Evolutionary conservation across 169 alveolate species (phyloP).

Genomic region (Amoebophrya sp.): DNA sequence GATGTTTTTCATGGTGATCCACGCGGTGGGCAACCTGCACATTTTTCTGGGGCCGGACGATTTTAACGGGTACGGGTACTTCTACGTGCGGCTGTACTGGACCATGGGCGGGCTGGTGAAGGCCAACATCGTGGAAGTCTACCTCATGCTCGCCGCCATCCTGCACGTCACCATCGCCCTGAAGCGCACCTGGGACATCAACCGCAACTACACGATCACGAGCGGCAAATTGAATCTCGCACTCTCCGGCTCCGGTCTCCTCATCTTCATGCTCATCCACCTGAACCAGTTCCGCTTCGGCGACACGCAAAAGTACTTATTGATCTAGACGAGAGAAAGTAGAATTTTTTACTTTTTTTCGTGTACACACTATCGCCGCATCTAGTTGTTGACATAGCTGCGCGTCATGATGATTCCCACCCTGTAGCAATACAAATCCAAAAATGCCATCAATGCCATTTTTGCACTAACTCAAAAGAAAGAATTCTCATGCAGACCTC

Average conservation of each 20-base stretch:
- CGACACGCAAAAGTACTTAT: background rate
- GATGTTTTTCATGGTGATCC: conserved; percentile 50
- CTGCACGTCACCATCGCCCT: conserved; percentile 43
- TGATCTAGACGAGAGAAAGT: no score
- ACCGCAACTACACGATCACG: background rate
- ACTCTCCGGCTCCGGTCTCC: conserved; percentile 36
- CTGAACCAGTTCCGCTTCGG: conserved; percentile 45
- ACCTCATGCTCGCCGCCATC: conserved; percentile 33
- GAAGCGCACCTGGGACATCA: conserved; percentile 44
- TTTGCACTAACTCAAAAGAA: no score
- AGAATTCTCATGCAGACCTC: no score
- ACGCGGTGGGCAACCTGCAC: conserved; percentile 51
- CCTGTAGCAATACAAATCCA: no score
- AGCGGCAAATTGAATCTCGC: conserved; percentile 32
- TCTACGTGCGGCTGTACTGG: conserved; percentile 45
- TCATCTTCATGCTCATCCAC: conserved; percentile 42
- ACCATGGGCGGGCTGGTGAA: background rate
- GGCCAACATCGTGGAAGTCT: conserved; percentile 30
- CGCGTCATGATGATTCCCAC: no score
- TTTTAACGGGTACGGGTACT: conserved; percentile 50
- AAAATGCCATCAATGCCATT: no score
- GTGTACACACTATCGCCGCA: no score
- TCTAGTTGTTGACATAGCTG: no score
- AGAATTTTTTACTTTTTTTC: no score
- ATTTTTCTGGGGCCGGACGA: conserved; percentile 51